Evolutionary conservation across 1,284 basidiomycete genomes (phyloP).

Genomic region (Ceratobasidium sp.): DNA sequence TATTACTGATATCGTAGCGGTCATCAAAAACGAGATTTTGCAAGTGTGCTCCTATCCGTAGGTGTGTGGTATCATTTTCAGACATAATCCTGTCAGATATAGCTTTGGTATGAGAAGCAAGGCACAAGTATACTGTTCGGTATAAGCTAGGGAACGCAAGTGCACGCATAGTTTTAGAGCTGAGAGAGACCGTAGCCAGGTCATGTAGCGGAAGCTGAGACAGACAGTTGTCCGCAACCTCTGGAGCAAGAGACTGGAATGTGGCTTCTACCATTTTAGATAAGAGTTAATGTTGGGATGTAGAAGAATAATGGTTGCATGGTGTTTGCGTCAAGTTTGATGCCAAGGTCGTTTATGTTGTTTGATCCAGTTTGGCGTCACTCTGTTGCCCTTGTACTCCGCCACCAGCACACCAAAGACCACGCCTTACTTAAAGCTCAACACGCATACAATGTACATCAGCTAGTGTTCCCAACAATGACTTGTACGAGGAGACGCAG

Average conservation of each 20-base stretch:
- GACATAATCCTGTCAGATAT: not conserved
- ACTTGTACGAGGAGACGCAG: too few relatives aligned
- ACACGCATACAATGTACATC: too few relatives aligned
- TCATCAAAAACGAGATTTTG: conserved; percentile 13
- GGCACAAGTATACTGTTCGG: conserved; percentile 8
- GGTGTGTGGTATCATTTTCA: conserved; percentile 8
- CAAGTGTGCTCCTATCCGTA: conserved; percentile 7
- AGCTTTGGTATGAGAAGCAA: conserved; percentile 4
- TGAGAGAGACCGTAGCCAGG: not conserved
- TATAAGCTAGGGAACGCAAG: conserved; percentile 31
- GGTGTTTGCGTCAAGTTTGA: not conserved
- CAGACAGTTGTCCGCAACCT: not conserved
- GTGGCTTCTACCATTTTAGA: not conserved
- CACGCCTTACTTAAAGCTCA: too few relatives aligned
- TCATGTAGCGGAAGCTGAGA: conserved; percentile 12
- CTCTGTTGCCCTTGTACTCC: too few relatives aligned
- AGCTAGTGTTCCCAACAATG: too few relatives aligned
- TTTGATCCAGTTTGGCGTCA: too few relatives aligned
- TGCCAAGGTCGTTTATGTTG: not conserved
- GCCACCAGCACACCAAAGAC: too few relatives aligned
- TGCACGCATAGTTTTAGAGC: not conserved
- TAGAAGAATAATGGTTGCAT: not conserved
- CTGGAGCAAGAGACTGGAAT: not conserved
- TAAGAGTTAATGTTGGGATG: not conserved
- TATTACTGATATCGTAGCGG: not conserved